A percentile compares a stretch with the other conserved stretches of the same genome.
These are phyloP conservation scores for Pseudoperonospora humuli DNA, from an alignment of 352 stramenopile species.

Conservation along the genomic window DNA sequence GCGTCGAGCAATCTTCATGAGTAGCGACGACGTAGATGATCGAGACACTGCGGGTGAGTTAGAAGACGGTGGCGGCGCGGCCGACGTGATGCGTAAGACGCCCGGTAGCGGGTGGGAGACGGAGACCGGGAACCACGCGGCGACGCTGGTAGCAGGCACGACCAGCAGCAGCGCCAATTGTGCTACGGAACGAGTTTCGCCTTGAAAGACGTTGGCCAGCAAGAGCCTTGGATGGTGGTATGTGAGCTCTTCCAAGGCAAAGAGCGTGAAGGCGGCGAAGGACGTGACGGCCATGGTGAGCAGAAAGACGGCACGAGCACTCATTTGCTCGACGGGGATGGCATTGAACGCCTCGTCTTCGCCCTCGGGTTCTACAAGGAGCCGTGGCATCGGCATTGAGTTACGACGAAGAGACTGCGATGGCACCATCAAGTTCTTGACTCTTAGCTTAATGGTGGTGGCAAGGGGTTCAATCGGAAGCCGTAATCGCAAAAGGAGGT, in stretches of 20 bases:
- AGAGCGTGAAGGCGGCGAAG: constrained; percentile 61
- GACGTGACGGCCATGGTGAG: constrained; percentile 42
- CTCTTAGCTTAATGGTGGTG: not conserved
- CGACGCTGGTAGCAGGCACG: constrained; percentile 49
- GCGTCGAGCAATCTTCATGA: constrained; percentile 16
- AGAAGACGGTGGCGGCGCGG: constrained; percentile 13
- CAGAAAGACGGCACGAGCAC: constrained; percentile 42
- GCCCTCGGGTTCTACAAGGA: constrained; percentile 15
- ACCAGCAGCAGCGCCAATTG: constrained; percentile 41
- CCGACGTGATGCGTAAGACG: constrained; percentile 29
- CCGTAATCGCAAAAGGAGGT: no score
- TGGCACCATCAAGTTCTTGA: constrained; percentile 2
- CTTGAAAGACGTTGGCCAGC: constrained; percentile 24
- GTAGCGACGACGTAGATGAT: constrained; percentile 19
- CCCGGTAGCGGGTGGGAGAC: constrained; percentile 25
- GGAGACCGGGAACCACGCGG: constrained; percentile 48
- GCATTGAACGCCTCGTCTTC: constrained; percentile 18
- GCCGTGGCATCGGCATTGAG: constrained; percentile 7
- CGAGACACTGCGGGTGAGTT: constrained; percentile 12
- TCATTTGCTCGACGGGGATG: constrained; percentile 32
- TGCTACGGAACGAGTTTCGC: constrained; percentile 27
- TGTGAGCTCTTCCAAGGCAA: constrained; percentile 44
- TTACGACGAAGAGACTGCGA: constrained; percentile 13
- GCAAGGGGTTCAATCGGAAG: no score
- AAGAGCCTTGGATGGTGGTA: constrained; percentile 34